phyloP scores from a whole-genome alignment of 495 filamentous ascomycete species.

The Collariella sp. region DNA sequence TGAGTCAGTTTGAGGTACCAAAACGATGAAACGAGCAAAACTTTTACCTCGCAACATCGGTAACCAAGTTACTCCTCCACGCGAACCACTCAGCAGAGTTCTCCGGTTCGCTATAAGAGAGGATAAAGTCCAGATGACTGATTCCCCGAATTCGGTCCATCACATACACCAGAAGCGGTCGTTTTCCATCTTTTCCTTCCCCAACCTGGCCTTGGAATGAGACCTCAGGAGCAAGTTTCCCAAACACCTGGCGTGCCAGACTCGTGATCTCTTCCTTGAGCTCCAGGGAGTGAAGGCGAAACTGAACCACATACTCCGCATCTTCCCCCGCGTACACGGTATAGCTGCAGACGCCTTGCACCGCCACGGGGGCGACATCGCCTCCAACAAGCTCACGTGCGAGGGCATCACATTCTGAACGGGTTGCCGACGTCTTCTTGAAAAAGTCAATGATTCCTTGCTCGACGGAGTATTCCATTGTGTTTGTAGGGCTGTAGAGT shows the following conservation, averaged over 20 bases:
- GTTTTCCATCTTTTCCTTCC: not conserved
- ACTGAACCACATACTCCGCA: slow-evolving; percentile 37
- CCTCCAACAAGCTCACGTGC: slow-evolving; percentile 30
- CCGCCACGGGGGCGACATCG: slow-evolving; percentile 28
- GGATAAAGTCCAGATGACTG: no score
- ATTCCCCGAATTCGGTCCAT: no score
- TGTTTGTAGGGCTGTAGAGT: not conserved
- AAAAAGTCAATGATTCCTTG: slow-evolving; percentile 34
- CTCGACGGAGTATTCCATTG: slow-evolving; percentile 28
- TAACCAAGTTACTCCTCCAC: no score
- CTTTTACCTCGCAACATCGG: no score
- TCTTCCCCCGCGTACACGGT: slow-evolving; percentile 39
- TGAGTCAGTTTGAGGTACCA: no score
- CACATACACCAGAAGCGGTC: slow-evolving; percentile 1
- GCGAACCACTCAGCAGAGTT: no score
- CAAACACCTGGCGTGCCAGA: not conserved
- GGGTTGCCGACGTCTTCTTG: slow-evolving; percentile 30
- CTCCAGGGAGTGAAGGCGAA: slow-evolving; percentile 31
- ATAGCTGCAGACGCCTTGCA: slow-evolving; percentile 39
- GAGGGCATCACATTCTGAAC: slow-evolving; percentile 26
- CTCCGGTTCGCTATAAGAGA: no score
- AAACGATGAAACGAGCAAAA: no score
- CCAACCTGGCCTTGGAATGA: not conserved
- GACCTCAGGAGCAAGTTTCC: not conserved
- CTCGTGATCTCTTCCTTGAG: not conserved